A percentile compares a stretch with the other conserved stretches of the same genome.
Evolutionary conservation across 179 eudicot genomes (phyloP).

Genomic region (Sideroxylon spinosum): DNA sequence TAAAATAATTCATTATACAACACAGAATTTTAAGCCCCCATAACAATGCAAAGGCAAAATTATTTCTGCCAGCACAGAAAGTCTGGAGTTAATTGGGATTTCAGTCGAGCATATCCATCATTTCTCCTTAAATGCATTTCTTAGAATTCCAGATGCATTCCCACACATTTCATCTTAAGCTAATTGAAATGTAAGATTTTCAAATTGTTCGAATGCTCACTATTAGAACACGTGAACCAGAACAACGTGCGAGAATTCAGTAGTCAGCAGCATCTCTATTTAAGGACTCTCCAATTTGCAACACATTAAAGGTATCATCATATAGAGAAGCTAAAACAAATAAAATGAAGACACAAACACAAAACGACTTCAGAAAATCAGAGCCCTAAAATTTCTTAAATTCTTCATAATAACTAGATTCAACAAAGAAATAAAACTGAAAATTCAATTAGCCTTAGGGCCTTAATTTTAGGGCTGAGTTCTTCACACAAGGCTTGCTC

Average conservation of each 20-base stretch:
- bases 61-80: neutral
- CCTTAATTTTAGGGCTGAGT: no score
- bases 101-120: neutral
- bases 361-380: neutral
- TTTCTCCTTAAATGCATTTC: no score
- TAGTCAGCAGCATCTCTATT: neutral
- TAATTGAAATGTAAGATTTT: no score
- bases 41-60: neutral
- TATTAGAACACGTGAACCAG: no score
- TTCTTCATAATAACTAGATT: neutral
- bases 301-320: neutral
- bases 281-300: neutral
- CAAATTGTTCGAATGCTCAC: no score
- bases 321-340: no score
- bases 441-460: constrained; percentile 26
- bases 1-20: neutral
- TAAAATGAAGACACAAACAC: no score
- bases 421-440: neutral
- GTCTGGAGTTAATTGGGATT: neutral
- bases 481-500: constrained; percentile 32
- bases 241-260: neutral
- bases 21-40: neutral
- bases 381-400: neutral
- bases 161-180: no score
- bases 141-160: no score